Evolutionary conservation across 1,139 yeast genomes (phyloP).

Genomic region (Yamadazyma friedrichii): DNA sequence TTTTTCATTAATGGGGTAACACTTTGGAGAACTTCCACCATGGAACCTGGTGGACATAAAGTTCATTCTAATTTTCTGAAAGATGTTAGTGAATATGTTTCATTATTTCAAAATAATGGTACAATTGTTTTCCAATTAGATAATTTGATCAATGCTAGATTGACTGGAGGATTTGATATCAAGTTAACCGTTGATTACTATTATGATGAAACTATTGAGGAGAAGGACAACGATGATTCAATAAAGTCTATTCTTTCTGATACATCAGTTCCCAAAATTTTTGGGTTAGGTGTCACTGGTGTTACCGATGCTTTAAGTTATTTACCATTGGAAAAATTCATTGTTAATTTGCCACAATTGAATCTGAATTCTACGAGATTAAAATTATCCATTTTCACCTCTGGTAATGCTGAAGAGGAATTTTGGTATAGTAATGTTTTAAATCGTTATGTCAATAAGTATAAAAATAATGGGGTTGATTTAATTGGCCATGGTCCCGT

Average conservation of each 20-base stretch:
- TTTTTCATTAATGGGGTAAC: slow-evolving; percentile 64
- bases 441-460: slow-evolving; percentile 43
- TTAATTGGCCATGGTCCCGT: slow-evolving; percentile 65
- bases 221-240: not conserved
- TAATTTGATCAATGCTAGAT: slow-evolving; percentile 54
- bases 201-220: slow-evolving; percentile 9
- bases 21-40: slow-evolving; percentile 83
- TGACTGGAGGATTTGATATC: slow-evolving; percentile 63
- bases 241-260: not conserved
- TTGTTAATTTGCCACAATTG: slow-evolving; percentile 39
- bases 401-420: slow-evolving; percentile 80
- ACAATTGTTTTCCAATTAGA: slow-evolving; percentile 57
- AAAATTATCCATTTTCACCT: slow-evolving; percentile 58
- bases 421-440: slow-evolving; percentile 75
- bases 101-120: slow-evolving; percentile 46
- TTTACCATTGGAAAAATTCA: slow-evolving; percentile 40
- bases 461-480: slow-evolving; percentile 15
- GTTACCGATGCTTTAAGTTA: slow-evolving; percentile 34
- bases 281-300: slow-evolving; percentile 17
- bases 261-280: slow-evolving; percentile 6
- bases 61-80: slow-evolving; percentile 52
- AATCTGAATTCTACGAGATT: slow-evolving; percentile 55
- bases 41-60: slow-evolving; percentile 63
- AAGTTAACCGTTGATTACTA: slow-evolving; percentile 50
- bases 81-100: slow-evolving; percentile 61